phyloP scores from a whole-genome alignment of 345 rosid genomes.

The Rubroshorea leprosula region DNA sequence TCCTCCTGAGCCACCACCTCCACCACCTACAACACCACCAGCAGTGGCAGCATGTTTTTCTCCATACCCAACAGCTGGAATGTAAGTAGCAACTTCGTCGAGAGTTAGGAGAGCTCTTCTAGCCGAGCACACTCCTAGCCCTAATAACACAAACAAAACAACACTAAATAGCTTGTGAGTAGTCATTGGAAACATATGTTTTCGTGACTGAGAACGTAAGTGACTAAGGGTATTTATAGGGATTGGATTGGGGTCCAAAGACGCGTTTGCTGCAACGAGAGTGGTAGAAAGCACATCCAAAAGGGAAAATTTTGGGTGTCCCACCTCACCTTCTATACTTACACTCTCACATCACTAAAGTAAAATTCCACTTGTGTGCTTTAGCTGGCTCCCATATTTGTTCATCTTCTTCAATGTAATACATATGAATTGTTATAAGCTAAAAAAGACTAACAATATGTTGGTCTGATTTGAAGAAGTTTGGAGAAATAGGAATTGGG shows the following conservation, averaged over 20 bases:
- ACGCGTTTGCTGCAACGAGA: background rate
- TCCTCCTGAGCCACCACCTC: conserved; percentile 21
- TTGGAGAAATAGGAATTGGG: too few relatives aligned
- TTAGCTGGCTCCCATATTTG: conserved; percentile 8
- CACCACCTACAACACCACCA: conserved; percentile 9
- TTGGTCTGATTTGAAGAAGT: too few relatives aligned
- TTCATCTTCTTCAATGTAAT: background rate
- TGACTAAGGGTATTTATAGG: conserved; percentile 29
- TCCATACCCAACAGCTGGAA: conserved; percentile 7
- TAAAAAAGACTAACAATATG: too few relatives aligned
- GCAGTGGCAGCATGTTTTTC: conserved; percentile 15
- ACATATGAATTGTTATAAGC: too few relatives aligned
- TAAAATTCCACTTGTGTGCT: conserved; percentile 9
- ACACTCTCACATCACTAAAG: background rate
- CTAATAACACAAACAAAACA: conserved; percentile 28
- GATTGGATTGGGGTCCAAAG: conserved; percentile 12
- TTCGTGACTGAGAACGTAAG: conserved; percentile 8
- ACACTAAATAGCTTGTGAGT: conserved; percentile 10
- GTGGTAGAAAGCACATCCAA: conserved; percentile 21
- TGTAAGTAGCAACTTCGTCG: conserved; percentile 22
- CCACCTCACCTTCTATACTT: background rate
- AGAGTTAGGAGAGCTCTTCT: conserved; percentile 30
- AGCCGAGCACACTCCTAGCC: conserved; percentile 35
- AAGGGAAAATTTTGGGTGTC: conserved; percentile 4
- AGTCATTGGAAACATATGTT: background rate